Evolutionary conservation across 495 filamentous ascomycete species (phyloP).

Genomic region (Penicillium ucsense): DNA sequence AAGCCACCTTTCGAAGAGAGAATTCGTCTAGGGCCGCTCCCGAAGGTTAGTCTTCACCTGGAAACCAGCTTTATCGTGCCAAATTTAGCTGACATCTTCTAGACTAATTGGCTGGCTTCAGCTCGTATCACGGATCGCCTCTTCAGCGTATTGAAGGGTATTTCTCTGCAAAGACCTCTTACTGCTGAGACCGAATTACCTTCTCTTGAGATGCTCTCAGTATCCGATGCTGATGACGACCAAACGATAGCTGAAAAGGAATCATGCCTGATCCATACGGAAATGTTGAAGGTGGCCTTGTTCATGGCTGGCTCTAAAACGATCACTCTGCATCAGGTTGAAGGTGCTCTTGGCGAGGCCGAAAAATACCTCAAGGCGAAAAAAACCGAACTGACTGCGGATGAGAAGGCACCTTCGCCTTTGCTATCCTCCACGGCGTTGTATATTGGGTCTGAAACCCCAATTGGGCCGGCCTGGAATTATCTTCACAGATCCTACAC

Average conservation of each 20-base stretch:
- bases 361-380: constrained; percentile 27
- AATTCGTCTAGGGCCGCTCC: constrained; percentile 31
- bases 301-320: constrained; percentile 31
- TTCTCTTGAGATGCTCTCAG: constrained; percentile 15
- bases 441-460: constrained; percentile 10
- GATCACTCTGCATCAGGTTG: constrained; percentile 21
- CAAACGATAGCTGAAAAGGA: constrained; percentile 29
- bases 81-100: neutral
- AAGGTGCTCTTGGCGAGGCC: constrained; percentile 20
- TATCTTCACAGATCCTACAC: constrained; percentile 29
- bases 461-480: constrained; percentile 31
- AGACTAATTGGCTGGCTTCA: constrained; percentile 34
- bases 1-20: constrained; percentile 33
- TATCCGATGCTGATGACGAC: constrained; percentile 17
- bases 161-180: constrained; percentile 26
- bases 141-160: constrained; percentile 22
- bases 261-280: constrained; percentile 18
- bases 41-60: constrained; percentile 19
- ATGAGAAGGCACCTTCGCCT: constrained; percentile 12
- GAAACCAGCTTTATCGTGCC: neutral
- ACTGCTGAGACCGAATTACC: constrained; percentile 18
- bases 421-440: constrained; percentile 19
- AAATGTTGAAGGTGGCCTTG: constrained; percentile 24
- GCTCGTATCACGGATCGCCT: constrained; percentile 27
- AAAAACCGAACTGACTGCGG: constrained; percentile 14